These are phyloP conservation scores for Calocybe indica DNA, from an alignment of 768 basidiomycete genomes.

Conservation along the genomic window DNA sequence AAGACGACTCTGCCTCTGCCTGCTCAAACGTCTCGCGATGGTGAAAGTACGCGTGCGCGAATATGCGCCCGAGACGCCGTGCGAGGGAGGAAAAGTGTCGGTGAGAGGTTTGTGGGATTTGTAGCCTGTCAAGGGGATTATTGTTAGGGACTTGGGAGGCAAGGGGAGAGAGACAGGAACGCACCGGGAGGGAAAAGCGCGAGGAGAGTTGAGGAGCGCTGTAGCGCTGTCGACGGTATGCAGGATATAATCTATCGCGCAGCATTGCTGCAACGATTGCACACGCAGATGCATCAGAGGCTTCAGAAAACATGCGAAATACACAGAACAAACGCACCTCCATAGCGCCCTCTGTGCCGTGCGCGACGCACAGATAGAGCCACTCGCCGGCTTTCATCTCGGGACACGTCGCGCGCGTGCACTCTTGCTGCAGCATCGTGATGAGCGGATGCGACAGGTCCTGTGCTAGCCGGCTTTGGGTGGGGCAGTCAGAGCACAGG, in stretches of 20 bases:
- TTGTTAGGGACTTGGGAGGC: neutral
- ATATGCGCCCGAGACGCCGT: conserved; percentile 88
- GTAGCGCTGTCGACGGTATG: conserved; percentile 94
- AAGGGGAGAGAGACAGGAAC: conserved; percentile 6
- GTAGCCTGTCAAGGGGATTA: conserved; percentile 43
- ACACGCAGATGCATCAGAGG: neutral
- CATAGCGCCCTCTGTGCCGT: conserved; percentile 83
- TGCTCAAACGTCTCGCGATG: conserved; percentile 90
- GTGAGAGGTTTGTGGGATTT: conserved; percentile 73
- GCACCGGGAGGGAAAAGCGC: conserved; percentile 89
- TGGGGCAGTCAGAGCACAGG: too few species aligned
- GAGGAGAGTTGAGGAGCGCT: conserved; percentile 83
- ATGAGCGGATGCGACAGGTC: conserved; percentile 85
- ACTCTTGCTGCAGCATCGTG: conserved; percentile 80
- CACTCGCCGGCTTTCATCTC: conserved; percentile 99
- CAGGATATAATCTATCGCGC: conserved; percentile 93
- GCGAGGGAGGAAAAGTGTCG: conserved; percentile 90
- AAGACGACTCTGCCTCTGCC: conserved; percentile 83
- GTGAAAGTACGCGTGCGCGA: conserved; percentile 94
- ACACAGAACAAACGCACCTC: conserved; percentile 46
- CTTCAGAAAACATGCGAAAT: neutral
- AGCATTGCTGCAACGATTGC: conserved; percentile 64
- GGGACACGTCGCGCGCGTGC: conserved; percentile 80
- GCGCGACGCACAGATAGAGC: conserved; percentile 93
- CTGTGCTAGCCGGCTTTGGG: conserved; percentile 74